A percentile compares a stretch with the other conserved stretches of the same genome.
Evolutionary conservation across 148 eudicot genomes (phyloP).

Genomic region (Amaranthus cruentus): DNA sequence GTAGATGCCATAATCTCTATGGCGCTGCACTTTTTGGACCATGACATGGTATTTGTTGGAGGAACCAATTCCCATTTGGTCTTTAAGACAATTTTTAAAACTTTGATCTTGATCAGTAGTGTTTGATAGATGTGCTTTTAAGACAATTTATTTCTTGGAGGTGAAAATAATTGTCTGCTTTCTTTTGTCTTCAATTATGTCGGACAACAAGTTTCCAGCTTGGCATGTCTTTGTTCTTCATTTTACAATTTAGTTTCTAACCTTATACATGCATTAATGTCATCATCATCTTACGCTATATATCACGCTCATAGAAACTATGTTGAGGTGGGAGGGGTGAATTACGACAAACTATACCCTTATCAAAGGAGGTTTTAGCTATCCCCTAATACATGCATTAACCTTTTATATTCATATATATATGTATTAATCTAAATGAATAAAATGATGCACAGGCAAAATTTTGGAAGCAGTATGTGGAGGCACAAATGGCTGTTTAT

Average conservation of each 20-base stretch:
- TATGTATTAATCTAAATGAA: background rate
- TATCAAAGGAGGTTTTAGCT: too few relatives aligned
- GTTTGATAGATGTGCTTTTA: background rate
- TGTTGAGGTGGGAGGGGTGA: too few relatives aligned
- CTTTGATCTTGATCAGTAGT: background rate
- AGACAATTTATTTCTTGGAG: background rate
- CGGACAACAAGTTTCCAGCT: background rate
- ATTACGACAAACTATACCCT: too few relatives aligned
- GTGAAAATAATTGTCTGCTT: background rate
- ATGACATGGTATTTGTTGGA: background rate
- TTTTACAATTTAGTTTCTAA: background rate
- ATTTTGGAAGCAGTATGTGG: conserved; percentile 99
- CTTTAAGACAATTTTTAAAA: background rate
- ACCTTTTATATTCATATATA: background rate
- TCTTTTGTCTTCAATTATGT: background rate
- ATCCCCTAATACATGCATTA: too few relatives aligned
- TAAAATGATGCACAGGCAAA: conserved; percentile 48
- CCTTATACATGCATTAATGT: background rate
- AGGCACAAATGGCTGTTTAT: conserved; percentile 84
- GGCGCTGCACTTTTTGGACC: too few relatives aligned
- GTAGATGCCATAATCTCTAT: background rate
- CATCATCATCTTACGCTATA: too few relatives aligned
- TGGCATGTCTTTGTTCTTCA: background rate
- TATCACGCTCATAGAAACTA: too few relatives aligned
- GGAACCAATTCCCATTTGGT: background rate